phyloP scores from a whole-genome alignment of 2,329 filamentous ascomycete genomes.

The Hymenoscyphus occultus region DNA sequence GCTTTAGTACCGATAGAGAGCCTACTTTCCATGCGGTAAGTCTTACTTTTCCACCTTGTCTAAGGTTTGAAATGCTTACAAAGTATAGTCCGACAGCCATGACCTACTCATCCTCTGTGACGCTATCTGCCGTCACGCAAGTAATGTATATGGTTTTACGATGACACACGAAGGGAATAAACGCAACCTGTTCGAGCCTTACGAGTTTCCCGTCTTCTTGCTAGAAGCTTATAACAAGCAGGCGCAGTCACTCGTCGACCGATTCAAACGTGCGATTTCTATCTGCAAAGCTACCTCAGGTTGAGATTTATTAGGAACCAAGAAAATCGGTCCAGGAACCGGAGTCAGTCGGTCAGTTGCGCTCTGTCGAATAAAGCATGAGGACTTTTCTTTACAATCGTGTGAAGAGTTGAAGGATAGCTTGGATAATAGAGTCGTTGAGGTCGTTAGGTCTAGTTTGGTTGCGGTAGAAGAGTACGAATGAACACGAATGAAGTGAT shows the following conservation, averaged over 20 bases:
- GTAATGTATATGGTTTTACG: neutral
- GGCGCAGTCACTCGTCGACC: neutral
- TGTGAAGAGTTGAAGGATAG: too few relatives aligned
- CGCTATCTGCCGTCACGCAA: neutral
- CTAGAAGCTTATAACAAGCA: neutral
- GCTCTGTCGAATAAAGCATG: too few relatives aligned
- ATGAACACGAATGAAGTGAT: too few relatives aligned
- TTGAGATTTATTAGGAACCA: neutral
- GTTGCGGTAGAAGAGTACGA: too few relatives aligned
- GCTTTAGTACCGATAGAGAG: neutral
- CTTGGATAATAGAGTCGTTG: too few relatives aligned
- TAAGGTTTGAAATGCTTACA: neutral
- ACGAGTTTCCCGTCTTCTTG: neutral
- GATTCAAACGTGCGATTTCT: neutral
- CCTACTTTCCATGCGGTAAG: neutral
- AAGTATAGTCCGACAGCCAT: neutral
- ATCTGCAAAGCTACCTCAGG: neutral
- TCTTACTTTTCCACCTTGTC: neutral
- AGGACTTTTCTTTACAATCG: too few relatives aligned
- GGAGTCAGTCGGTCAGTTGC: too few relatives aligned
- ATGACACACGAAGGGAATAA: neutral
- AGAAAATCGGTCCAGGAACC: neutral
- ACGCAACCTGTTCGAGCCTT: neutral
- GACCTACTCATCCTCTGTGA: neutral
- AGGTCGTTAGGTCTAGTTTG: too few relatives aligned